Conservation (phyloP, 1,139 yeast genomes). For the Debaryomycetaceae sp. region DNA sequence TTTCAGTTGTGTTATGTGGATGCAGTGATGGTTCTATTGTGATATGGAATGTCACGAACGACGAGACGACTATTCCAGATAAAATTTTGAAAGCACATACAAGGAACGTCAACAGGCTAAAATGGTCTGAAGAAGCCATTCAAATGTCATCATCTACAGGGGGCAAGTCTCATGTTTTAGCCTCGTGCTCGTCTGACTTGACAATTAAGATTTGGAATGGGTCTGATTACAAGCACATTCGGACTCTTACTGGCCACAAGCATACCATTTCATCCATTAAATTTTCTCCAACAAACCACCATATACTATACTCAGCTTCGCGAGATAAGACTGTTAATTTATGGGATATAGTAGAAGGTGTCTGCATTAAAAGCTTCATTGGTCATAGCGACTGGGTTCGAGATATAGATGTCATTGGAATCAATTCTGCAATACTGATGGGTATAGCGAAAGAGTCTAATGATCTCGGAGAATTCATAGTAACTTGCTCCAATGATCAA, state of each 20-base stretch:
- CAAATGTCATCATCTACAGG: slow-evolving; percentile 16
- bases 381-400: slow-evolving; percentile 94
- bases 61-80: slow-evolving; percentile 64
- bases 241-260: slow-evolving; percentile 84
- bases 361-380: slow-evolving; percentile 59
- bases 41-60: slow-evolving; percentile 63
- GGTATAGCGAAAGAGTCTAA: slow-evolving; percentile 9
- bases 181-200: slow-evolving; percentile 75
- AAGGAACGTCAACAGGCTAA: slow-evolving; percentile 61
- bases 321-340: slow-evolving; percentile 70
- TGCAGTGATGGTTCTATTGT: slow-evolving; percentile 72
- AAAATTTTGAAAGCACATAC: slow-evolving; percentile 74
- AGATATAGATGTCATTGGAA: slow-evolving; percentile 44
- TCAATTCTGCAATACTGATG: slow-evolving; percentile 14
- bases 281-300: slow-evolving; percentile 42
- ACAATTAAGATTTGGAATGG: slow-evolving; percentile 71
- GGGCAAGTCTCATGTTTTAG: slow-evolving; percentile 24
- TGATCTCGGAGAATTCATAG: slow-evolving; percentile 50
- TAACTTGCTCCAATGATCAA: slow-evolving; percentile 84
- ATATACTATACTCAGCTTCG: slow-evolving; percentile 62
- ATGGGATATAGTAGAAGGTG: slow-evolving; percentile 77
- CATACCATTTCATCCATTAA: slow-evolving; percentile 73
- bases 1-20: slow-evolving; percentile 65
- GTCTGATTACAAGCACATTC: slow-evolving; percentile 48
- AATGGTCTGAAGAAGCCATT: slow-evolving; percentile 44